Base-by-base conservation (phyloP, 345 rosid genomes). In the Acer saccharum region DNA sequence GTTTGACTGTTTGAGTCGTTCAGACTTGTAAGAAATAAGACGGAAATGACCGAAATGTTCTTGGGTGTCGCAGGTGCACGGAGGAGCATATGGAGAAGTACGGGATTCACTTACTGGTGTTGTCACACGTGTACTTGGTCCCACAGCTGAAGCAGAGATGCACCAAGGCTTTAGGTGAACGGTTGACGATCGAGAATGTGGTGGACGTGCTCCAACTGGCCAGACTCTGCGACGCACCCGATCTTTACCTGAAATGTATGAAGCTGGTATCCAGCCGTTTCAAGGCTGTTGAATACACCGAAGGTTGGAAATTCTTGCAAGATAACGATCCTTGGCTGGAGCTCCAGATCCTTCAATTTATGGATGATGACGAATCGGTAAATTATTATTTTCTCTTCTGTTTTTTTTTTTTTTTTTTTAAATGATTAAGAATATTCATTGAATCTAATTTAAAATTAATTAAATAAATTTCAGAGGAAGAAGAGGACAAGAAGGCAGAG, bases 281-380 rank as follows among this genome's bases (percentile, higher is more conserved):
- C 85, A 86, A 87, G 77, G 72, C 85, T 17, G 90, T 90, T 7
- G 90, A 88, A 79, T 35, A 79, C 9, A 95, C 94, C 0, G 98
- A 93, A 85, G 98, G 89, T 21, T 95, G 97, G 97, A 86, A 78
- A 75, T 93, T 93, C 84, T 76, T 95, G 86, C 97, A 89, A 46
- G 83, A 85, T 32, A 87, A 92, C 11, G 95, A 93, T 73, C 98
- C 94, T 7, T 82, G 80, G 68, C 88, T 95, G 1, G 98, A 95
- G 75, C 97, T 92, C 29, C 86, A 90, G 60, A 86, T 95, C 73
- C 93, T 93, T n/a, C 90, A 83, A 35, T 95, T 91, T 90, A 92
- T 95, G 39, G 94, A 90, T 1, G 97, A 91, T 68, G 83, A 80
- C 10, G 97, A 91, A 78, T 77, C 83, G 84, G 98, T 95, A 87